phyloP scores from a whole-genome alignment of 345 rosid genomes.

The Kandelia obovata region DNA sequence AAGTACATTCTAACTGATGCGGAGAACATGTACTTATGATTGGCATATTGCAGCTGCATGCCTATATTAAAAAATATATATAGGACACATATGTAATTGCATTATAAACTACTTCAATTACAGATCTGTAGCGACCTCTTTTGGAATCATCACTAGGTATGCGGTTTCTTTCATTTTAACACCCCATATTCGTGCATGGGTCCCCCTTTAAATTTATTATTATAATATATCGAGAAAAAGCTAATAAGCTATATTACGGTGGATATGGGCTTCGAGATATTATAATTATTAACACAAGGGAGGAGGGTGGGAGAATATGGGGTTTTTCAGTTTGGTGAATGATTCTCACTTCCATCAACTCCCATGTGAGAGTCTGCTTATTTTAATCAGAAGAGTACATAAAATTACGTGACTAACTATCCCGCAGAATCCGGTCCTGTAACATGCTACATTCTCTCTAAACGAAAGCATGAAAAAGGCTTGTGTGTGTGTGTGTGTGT shows the following conservation, averaged over 20 bases:
- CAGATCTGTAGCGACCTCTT: slow-evolving; percentile 10
- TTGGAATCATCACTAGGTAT: slow-evolving; percentile 10
- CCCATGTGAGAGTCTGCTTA: slow-evolving; percentile 24
- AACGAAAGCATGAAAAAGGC: not conserved
- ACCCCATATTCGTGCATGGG: slow-evolving; percentile 18
- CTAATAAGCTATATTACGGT: too few species aligned
- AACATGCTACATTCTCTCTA: slow-evolving; percentile 14
- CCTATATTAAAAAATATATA: not conserved
- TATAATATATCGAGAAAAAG: too few species aligned
- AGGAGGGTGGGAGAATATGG: not conserved
- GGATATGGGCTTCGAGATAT: too few species aligned
- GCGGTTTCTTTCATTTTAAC: slow-evolving; percentile 41
- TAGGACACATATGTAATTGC: too few species aligned
- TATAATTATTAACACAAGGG: too few species aligned
- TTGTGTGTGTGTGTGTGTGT: not conserved
- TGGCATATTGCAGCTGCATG: slow-evolving; percentile 17
- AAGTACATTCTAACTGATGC: slow-evolving; percentile 34
- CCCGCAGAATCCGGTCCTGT: not conserved
- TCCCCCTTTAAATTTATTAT: slow-evolving; percentile 4
- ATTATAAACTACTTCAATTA: not conserved
- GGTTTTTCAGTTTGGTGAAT: slow-evolving; percentile 24
- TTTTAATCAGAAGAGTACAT: slow-evolving; percentile 15
- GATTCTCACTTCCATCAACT: slow-evolving; percentile 17
- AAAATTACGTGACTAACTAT: not conserved
- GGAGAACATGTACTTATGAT: slow-evolving; percentile 29